Base-by-base conservation (phyloP, 108 stramenopile genomes). In the Aurantiochytrium sp. region DNA sequence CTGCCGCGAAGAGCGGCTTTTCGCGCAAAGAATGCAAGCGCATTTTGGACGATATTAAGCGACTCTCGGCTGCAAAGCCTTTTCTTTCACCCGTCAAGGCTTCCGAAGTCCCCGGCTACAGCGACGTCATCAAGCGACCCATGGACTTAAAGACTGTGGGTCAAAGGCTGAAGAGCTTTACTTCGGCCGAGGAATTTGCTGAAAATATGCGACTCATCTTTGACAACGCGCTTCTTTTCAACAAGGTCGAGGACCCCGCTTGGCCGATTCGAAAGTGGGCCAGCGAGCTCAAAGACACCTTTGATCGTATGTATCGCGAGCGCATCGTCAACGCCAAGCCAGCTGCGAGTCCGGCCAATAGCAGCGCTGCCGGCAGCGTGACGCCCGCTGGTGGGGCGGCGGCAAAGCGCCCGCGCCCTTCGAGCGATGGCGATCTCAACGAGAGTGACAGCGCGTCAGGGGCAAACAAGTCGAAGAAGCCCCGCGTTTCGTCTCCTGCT, bases 61-160 rank as follows among this genome's bases (percentile, higher is more conserved):
- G 49, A 6, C 76, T 83, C 12, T 45, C 76, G 8, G 76, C 76
- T 1, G 19, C 76, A 25, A 47, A 35, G n/a, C 76, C 76, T 47
- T 95, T 95, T 88, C 90, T 91, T 71, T 87, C 58, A 42, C 94
- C 95, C 58, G 94, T 95, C 29, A 92, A 95, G 73, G 89, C 92
- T 0, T 87, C 60, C 12, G 58, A 89, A 42, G 91, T 93, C 49
- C 93, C 92, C 4, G 95, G 94, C 59, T 95, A 95, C 89, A 58
- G 58, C 45, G 93, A 93, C 60, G 87, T 90, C 6, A 92, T 95
- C 87, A 92, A 90, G 87, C 4, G 90, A 12, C 94, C 95, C 51
- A 95, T 95, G 94, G 95, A 95, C 91, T 73, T 94, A 4, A 92
- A 93, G n/a, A 94, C 94, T n/a, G 59, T 93, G 8, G 91, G 89